Evolutionary conservation across 345 rosid genomes (phyloP).

Genomic region (Heritiera fomes): DNA sequence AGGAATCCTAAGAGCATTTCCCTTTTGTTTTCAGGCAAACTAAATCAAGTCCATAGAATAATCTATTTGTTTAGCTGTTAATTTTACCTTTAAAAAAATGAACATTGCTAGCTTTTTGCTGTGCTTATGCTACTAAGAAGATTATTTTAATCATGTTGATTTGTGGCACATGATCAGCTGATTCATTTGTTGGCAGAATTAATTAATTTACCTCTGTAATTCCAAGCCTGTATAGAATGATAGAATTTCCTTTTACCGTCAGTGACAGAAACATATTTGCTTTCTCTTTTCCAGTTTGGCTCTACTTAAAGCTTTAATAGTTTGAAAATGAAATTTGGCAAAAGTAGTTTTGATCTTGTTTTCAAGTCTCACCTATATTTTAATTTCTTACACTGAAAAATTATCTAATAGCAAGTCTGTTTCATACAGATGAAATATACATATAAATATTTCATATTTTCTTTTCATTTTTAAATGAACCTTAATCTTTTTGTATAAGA

Average conservation of each 20-base stretch:
- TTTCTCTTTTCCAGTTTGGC: background rate
- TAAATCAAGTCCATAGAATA: background rate
- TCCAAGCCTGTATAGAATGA: background rate
- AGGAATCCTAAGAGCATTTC: background rate
- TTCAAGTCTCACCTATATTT: no score
- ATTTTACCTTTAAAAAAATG: background rate
- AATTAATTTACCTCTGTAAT: background rate
- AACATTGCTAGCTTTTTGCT: background rate
- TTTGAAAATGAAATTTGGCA: background rate
- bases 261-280: background rate
- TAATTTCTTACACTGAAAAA: no score
- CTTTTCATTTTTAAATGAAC: no score
- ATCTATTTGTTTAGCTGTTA: no score
- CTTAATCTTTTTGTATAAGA: no score
- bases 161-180: background rate
- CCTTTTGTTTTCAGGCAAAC: background rate
- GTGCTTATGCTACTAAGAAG: background rate
- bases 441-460: no score
- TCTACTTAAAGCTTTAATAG: background rate
- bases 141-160: slow-evolving; percentile 1
- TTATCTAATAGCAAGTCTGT: no score
- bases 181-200: background rate
- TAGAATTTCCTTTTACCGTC: background rate
- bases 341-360: no score
- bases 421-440: no score